Evolutionary conservation across 164 flowering plant species (phyloP), one percentile per base, ranked within the genome.

Genomic region (Stephania yunnanensis): DNA sequence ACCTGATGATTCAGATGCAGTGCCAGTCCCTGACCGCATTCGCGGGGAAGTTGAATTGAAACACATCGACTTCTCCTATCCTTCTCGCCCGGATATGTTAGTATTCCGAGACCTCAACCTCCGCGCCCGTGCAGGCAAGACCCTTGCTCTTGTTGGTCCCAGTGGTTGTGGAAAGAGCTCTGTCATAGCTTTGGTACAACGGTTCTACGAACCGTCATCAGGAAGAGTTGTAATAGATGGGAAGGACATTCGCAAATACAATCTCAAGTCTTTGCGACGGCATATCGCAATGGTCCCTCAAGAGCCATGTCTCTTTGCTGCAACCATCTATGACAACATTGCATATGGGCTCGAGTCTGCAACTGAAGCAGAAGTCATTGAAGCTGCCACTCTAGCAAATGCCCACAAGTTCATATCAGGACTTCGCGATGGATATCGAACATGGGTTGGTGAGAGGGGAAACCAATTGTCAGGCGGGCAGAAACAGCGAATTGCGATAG

Each of bases 111-210:
- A 93, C 80, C 89, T 95, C 31, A 80, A 64, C 68, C 88, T 95
- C 44, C 96, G 98, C 19, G 98, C 97, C 6, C 86, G 97, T 30
- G 92, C 99, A 10, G 96, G 97, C 11, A 92, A 91, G 77, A 92
- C 91, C 19, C 95, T 93, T 11, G 99, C 99, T 46, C 94, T 95
- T 25, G 98, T 95, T 2, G 99, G 99, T 25, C 97, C 98, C 7
- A 95, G 99, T 70, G 98, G 99, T 22, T 91, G 93, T 72, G 99
- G 98, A 3, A 95, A 95, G 80, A 91, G 97, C 84, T 95, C 99
- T 1, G 90, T 95, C 69, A 86, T 95, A 68, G 81, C 98, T 15
- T 94, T 93, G 6, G 73, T 94, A 19, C 92, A 87, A 30, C 71
- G 99, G 17, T 93, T 92, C 86, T 95, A 95, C 63, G 99, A 95